Conservation (phyloP, 2,329 filamentous ascomycete genomes). For the Bipolaris cookei region DNA sequence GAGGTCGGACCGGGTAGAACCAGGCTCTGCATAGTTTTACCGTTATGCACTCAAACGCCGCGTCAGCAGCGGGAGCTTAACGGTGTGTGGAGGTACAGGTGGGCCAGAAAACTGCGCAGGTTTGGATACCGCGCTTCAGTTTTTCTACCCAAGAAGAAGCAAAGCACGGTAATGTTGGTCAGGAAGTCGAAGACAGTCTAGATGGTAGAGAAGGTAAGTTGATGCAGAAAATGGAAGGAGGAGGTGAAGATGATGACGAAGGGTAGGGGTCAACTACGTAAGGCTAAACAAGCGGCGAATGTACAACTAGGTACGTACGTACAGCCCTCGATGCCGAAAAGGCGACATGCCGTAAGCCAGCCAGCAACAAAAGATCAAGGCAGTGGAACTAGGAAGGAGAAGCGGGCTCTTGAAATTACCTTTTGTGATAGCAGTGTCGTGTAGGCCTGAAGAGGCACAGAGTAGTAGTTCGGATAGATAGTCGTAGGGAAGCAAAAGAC, state of each 20-base stretch:
- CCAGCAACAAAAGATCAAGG: background rate
- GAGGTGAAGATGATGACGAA: slow-evolving; percentile 25
- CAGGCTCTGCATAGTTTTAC: slow-evolving; percentile 53
- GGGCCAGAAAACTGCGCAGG: slow-evolving; percentile 28
- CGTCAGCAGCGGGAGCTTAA: slow-evolving; percentile 45
- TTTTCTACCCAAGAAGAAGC: slow-evolving; percentile 24
- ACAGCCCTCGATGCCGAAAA: background rate
- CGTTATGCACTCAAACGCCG: slow-evolving; percentile 45
- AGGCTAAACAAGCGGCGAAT: slow-evolving; percentile 17
- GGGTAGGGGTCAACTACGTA: slow-evolving; percentile 10
- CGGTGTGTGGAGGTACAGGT: slow-evolving; percentile 30
- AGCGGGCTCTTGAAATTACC: slow-evolving; percentile 33
- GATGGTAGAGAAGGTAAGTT: slow-evolving; percentile 44
- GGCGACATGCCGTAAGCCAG: slow-evolving; percentile 6
- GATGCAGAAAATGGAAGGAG: slow-evolving; percentile 28
- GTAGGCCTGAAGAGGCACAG: slow-evolving; percentile 1
- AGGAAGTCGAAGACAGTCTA: slow-evolving; percentile 36
- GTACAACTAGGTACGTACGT: slow-evolving; percentile 25
- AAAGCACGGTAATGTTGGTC: slow-evolving; percentile 29
- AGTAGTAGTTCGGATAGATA: background rate
- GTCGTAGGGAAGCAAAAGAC: slow-evolving; percentile 8
- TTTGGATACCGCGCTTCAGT: slow-evolving; percentile 23
- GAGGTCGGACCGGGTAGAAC: slow-evolving; percentile 47
- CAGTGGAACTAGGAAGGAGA: slow-evolving; percentile 11
- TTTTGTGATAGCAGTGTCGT: slow-evolving; percentile 25